A percentile compares a stretch with the other conserved stretches of the same genome.
phyloP scores from a whole-genome alignment of 345 rosid species.

The Lumnitzera racemosa region DNA sequence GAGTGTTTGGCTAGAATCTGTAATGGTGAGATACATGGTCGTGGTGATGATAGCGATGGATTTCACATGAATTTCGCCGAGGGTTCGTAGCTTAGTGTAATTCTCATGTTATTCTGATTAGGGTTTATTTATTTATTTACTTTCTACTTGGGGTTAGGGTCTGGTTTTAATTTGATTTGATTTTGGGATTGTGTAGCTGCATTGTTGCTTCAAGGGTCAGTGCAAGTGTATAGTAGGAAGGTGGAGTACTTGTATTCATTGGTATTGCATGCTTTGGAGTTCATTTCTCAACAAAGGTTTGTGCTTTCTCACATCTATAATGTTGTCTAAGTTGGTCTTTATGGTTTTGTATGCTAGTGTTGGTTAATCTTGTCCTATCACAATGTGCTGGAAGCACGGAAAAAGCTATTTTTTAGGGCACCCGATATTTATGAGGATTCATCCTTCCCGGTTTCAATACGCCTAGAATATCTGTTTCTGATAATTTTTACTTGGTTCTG shows the following conservation, averaged over 20 bases:
- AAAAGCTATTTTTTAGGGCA: too few relatives aligned
- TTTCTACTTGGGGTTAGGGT: too few relatives aligned
- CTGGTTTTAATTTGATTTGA: constrained; percentile 1
- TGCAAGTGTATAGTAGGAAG: constrained; percentile 93
- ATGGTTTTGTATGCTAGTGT: background rate
- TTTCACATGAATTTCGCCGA: constrained; percentile 76
- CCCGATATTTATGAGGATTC: too few relatives aligned
- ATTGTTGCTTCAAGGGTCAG: constrained; percentile 93
- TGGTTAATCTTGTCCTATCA: background rate
- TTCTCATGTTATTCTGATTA: too few relatives aligned
- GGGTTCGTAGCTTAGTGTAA: constrained; percentile 33
- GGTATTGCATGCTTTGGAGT: constrained; percentile 91
- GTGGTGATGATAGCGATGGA: constrained; percentile 32
- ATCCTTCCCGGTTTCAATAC: too few relatives aligned
- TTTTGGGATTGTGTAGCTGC: constrained; percentile 67
- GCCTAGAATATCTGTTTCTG: too few relatives aligned
- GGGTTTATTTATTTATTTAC: too few relatives aligned
- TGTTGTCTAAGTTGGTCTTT: background rate
- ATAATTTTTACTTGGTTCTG: too few relatives aligned
- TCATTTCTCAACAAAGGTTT: constrained; percentile 79
- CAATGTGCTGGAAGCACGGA: too few relatives aligned
- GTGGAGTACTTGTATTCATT: constrained; percentile 89
- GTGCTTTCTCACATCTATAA: constrained; percentile 5
- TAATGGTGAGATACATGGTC: constrained; percentile 56
- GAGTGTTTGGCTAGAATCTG: constrained; percentile 83